Conservation (phyloP, 2,329 filamentous ascomycete genomes). For the Colletotrichum costaricense region DNA sequence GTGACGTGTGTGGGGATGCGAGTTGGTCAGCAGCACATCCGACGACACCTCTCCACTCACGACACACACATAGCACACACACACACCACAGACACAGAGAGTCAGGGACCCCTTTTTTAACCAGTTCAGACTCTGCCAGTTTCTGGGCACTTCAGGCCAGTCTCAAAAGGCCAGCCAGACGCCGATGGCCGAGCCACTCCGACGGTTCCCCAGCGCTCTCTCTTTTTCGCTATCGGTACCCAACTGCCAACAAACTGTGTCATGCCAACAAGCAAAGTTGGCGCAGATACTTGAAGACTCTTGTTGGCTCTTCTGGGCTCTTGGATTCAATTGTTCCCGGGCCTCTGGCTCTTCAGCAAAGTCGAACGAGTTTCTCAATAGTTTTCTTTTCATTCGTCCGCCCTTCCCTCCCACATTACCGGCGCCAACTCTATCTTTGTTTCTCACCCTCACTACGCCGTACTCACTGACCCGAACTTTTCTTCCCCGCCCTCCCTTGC, state of each 20-base stretch:
- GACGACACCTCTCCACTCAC: conserved; percentile 26
- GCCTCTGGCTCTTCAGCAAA: not conserved
- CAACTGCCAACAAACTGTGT: too few species aligned
- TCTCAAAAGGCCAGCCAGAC: not conserved
- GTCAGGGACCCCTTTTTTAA: not conserved
- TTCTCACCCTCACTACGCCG: not conserved
- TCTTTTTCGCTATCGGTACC: not conserved
- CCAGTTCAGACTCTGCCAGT: not conserved
- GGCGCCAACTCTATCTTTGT: not conserved
- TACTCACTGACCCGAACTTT: not conserved
- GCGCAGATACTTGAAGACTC: not conserved
- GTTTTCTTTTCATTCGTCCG: not conserved
- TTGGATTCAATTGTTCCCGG: not conserved
- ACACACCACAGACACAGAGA: not conserved
- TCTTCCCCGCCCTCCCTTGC: not conserved
- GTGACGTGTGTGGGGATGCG: conserved; percentile 30
- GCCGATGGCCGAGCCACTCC: not conserved
- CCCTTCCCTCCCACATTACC: not conserved
- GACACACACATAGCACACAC: not conserved
- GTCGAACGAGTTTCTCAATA: not conserved
- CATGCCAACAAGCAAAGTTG: not conserved
- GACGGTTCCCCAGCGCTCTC: not conserved
- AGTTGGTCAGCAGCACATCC: conserved; percentile 20
- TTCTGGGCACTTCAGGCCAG: not conserved
- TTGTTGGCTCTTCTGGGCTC: not conserved